Percentiles rank a stretch among this genome's conserved stretches.
Evolutionary conservation across 352 stramenopile genomes (phyloP).

Genomic region (Phytophthora macrochlamydospora): DNA sequence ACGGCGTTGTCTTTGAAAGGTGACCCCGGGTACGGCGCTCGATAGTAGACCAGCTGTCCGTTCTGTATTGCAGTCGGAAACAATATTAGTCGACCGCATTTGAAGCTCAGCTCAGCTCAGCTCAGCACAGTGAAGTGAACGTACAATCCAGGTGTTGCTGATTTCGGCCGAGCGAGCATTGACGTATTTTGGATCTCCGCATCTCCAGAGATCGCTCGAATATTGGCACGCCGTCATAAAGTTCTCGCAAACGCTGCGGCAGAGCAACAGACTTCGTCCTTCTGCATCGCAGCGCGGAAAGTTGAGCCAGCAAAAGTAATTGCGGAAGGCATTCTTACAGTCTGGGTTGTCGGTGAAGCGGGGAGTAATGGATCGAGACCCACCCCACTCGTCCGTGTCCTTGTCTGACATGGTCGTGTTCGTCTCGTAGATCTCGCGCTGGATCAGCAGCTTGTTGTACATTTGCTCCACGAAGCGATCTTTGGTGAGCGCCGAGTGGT

Average conservation of each 20-base stretch:
- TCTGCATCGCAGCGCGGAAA: slow-evolving; percentile 91
- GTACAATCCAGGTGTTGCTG: slow-evolving; percentile 65
- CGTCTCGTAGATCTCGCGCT: slow-evolving; percentile 71
- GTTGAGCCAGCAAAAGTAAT: slow-evolving; percentile 93
- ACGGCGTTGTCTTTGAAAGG: slow-evolving; percentile 81
- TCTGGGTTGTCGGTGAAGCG: slow-evolving; percentile 88
- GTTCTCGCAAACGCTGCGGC: slow-evolving; percentile 91
- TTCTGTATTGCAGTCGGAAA: slow-evolving; percentile 36
- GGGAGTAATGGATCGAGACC: slow-evolving; percentile 56
- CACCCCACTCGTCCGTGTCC: slow-evolving; percentile 76
- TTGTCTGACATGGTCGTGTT: slow-evolving; percentile 60
- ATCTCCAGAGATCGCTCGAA: slow-evolving; percentile 87
- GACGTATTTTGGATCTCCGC: slow-evolving; percentile 72
- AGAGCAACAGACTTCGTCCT: slow-evolving; percentile 80
- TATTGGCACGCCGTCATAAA: slow-evolving; percentile 90
- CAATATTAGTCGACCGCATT: neutral
- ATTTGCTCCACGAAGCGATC: slow-evolving; percentile 74
- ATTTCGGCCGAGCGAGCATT: slow-evolving; percentile 70
- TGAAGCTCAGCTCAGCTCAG: slow-evolving; percentile 3
- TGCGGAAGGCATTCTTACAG: slow-evolving; percentile 90
- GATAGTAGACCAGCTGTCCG: slow-evolving; percentile 75
- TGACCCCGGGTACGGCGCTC: slow-evolving; percentile 76
- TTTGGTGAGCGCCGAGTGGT: slow-evolving; percentile 76
- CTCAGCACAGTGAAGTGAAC: slow-evolving; percentile 16
- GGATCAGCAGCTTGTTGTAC: slow-evolving; percentile 61